A percentile compares a stretch with the other conserved stretches of the same genome.
These are phyloP conservation scores for Penicillium goetzii DNA, from an alignment of 495 filamentous ascomycete genomes.

Conservation along the genomic window DNA sequence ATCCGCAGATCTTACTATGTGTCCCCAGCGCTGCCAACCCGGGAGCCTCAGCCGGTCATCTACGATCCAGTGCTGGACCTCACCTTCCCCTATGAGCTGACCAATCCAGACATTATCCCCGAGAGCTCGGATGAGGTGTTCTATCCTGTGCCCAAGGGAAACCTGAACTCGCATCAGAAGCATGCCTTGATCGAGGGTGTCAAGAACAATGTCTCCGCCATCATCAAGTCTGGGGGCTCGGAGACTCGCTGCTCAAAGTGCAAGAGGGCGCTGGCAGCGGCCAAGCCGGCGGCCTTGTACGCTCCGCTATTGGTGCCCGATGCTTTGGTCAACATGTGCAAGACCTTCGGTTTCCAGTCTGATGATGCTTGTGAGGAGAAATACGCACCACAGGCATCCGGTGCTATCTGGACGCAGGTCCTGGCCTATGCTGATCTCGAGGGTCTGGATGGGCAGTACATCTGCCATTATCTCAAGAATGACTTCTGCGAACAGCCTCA, in stretches of 20 bases:
- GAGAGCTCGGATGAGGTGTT: slow-evolving; percentile 54
- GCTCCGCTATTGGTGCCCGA: slow-evolving; percentile 53
- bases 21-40: slow-evolving; percentile 53
- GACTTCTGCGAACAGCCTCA: slow-evolving; percentile 53
- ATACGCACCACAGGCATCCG: slow-evolving; percentile 51
- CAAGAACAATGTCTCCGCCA: slow-evolving; percentile 45
- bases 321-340: slow-evolving; percentile 56
- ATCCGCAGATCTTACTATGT: slow-evolving; percentile 50
- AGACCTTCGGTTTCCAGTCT: slow-evolving; percentile 44
- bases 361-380: slow-evolving; percentile 49
- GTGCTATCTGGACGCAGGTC: slow-evolving; percentile 61
- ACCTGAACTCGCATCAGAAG: slow-evolving; percentile 44
- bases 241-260: slow-evolving; percentile 57
- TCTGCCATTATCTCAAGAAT: slow-evolving; percentile 55
- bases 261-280: slow-evolving; percentile 52
- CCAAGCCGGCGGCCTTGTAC: slow-evolving; percentile 51
- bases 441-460: slow-evolving; percentile 60
- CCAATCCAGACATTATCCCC: slow-evolving; percentile 57
- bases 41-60: slow-evolving; percentile 61
- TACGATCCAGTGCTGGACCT: slow-evolving; percentile 60
- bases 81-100: slow-evolving; percentile 60
- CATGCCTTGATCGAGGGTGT: slow-evolving; percentile 45
- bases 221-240: slow-evolving; percentile 45
- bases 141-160: slow-evolving; percentile 47
- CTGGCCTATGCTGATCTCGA: slow-evolving; percentile 57